Evolutionary conservation across 2,329 filamentous ascomycete species (phyloP).

Genomic region (Dryadomyces quercus-mongolicae): DNA sequence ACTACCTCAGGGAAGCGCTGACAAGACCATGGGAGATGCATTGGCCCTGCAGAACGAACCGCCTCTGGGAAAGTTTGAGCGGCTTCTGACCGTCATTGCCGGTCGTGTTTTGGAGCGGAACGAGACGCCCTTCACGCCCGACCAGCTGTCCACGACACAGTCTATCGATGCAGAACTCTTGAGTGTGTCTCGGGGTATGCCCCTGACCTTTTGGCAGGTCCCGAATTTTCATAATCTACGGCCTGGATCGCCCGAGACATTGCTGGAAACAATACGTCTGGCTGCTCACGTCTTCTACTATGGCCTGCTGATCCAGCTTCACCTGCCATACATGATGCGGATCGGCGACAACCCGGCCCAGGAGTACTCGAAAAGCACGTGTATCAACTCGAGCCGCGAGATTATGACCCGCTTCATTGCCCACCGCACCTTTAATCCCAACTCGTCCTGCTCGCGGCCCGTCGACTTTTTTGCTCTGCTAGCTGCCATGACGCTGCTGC

Average conservation of each 20-base stretch:
- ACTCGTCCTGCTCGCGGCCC: conserved; percentile 24
- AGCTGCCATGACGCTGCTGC: conserved; percentile 24
- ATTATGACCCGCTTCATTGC: conserved; percentile 25
- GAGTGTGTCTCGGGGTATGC: neutral
- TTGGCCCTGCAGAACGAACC: neutral
- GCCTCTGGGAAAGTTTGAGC: conserved; percentile 2
- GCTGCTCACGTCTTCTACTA: conserved; percentile 28
- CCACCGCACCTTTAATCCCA: conserved; percentile 20
- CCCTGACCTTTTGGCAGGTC: neutral
- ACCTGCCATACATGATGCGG: conserved; percentile 29
- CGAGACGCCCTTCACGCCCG: neutral
- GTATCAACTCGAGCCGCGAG: conserved; percentile 28
- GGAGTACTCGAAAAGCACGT: conserved; percentile 25
- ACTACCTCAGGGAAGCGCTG: conserved; percentile 24
- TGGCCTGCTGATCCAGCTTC: conserved; percentile 27
- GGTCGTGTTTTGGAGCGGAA: conserved; percentile 1
- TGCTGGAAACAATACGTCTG: conserved; percentile 20
- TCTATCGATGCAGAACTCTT: neutral
- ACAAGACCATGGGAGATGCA: neutral
- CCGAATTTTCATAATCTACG: neutral
- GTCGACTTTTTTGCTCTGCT: conserved; percentile 28
- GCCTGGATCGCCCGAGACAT: neutral
- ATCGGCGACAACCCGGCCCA: conserved; percentile 7
- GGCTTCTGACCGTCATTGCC: neutral
- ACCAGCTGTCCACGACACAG: neutral